Evolutionary conservation across 2,329 filamentous ascomycete genomes (phyloP).

Genomic region (Cyclaneusma minus): DNA sequence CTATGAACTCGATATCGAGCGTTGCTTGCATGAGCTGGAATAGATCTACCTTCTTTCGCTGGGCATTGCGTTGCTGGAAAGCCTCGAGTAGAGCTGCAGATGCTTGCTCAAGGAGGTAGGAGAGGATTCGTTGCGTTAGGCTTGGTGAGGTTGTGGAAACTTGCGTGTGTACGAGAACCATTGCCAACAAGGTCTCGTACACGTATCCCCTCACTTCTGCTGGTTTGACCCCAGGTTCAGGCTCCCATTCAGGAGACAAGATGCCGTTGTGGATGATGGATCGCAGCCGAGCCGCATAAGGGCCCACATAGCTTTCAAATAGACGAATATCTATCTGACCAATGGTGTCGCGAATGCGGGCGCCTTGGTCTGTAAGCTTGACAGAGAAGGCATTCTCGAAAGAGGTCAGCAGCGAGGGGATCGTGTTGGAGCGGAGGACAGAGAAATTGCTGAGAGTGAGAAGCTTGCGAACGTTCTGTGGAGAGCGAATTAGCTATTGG

Average conservation of each 20-base stretch:
- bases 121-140: constrained; percentile 68
- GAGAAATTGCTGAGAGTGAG: constrained; percentile 88
- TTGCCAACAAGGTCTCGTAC: constrained; percentile 67
- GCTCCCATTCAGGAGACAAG: constrained; percentile 54
- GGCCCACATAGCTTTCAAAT: constrained; percentile 82
- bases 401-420: constrained; percentile 76
- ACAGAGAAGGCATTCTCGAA: constrained; percentile 93
- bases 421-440: constrained; percentile 62
- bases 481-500: constrained; percentile 14
- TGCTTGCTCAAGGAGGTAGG: constrained; percentile 71
- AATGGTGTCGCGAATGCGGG: constrained; percentile 81
- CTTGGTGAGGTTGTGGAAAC: constrained; percentile 65
- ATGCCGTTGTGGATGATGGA: constrained; percentile 62
- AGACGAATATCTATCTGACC: constrained; percentile 79
- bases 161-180: constrained; percentile 87
- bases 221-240: constrained; percentile 39
- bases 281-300: constrained; percentile 52
- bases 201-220: constrained; percentile 74
- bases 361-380: constrained; percentile 83
- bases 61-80: constrained; percentile 49
- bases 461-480: constrained; percentile 78
- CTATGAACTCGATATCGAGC: constrained; percentile 90
- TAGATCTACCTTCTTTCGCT: constrained; percentile 56
- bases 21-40: constrained; percentile 90
- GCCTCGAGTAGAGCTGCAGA: constrained; percentile 68